phyloP scores from a whole-genome alignment of 2,329 filamentous ascomycete species.

The Pseudodiploospora longispora region DNA sequence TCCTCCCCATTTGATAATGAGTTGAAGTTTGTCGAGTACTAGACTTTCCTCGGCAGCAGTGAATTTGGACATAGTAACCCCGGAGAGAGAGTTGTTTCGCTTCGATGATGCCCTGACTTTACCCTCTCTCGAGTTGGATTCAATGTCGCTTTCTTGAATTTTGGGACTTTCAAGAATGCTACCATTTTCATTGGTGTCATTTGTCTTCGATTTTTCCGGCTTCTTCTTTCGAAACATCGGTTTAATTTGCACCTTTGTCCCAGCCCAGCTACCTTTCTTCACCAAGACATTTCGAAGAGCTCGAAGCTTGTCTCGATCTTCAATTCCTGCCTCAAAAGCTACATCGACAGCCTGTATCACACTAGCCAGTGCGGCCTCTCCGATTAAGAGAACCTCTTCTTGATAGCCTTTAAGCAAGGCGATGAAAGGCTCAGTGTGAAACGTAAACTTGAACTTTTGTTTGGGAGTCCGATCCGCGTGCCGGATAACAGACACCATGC shows the following conservation, averaged over 20 bases:
- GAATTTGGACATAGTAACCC: conserved; percentile 85
- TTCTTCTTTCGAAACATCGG: conserved; percentile 95
- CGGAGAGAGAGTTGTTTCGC: conserved; percentile 78
- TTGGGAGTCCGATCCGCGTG: conserved; percentile 97
- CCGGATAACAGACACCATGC: conserved; percentile 90
- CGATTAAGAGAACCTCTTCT: conserved; percentile 90
- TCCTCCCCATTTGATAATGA: conserved; percentile 98
- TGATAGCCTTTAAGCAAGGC: conserved; percentile 90
- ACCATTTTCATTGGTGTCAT: conserved; percentile 9
- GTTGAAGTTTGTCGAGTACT: conserved; percentile 88
- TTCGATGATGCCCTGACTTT: conserved; percentile 35
- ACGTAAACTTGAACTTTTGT: conserved; percentile 99
- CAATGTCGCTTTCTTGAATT: conserved; percentile 11
- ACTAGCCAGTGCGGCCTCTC: conserved; percentile 79
- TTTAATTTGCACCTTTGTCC: conserved; percentile 98
- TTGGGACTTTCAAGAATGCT: conserved; percentile 10
- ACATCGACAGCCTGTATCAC: conserved; percentile 81
- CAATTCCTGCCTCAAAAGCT: conserved; percentile 69
- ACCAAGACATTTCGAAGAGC: conserved; percentile 77
- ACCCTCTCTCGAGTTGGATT: background rate
- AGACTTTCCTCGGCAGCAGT: conserved; percentile 89
- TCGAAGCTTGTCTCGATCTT: conserved; percentile 81
- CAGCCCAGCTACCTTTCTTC: conserved; percentile 89
- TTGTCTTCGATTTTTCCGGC: conserved; percentile 41
- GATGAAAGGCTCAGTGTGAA: conserved; percentile 93